Evolutionary conservation across 2,329 filamentous ascomycete genomes (phyloP), one percentile per base, ranked within the genome.

Genomic region (Ambrosiella cleistominuta): DNA sequence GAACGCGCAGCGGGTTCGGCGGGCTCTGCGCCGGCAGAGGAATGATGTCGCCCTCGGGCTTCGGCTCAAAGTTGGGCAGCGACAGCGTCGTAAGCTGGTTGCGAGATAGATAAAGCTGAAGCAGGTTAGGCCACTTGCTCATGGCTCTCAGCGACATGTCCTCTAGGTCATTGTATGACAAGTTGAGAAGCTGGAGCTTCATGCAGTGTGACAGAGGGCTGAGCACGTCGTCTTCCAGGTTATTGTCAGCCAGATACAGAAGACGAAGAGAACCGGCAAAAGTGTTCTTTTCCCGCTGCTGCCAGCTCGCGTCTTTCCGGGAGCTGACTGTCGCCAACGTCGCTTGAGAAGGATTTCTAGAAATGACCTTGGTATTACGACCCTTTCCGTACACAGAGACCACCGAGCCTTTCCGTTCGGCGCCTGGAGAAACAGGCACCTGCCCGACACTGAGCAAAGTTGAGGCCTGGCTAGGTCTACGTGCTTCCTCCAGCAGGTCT

Each of bases 191-290:
- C 19, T 91, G 83, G 56, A 98, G 72, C 69, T 97, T 93, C 1
- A 82, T 77, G 3, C 97, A 77, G 2, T 91, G 74, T 0, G 82
- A 86, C 50, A 98, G 76, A 68, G 97, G 87, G 63, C 96, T 89
- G 67, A 97, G 97, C 0, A 95, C 86, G 64, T 97, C 91, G 65
- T 97, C 93, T 58, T 93, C 87, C 27, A 98, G 78, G 61, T 90
- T 82, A 67, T 98, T 98, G 67, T 98, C 93, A 7, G 93, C 93
- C 60, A 98, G 75, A 65, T 88, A 91, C 0, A 98, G 72, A 65
- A 94, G 85, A 55, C 85, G 79, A 62, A 98, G 72, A 5, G 89
- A 94, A 6, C 83, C 84, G 7, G 88, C 86, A 74, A 98, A 97
- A 0, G 93, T 98, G 63, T 84, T 87, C 15, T 83, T 80, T 59